These are phyloP conservation scores for Barnettozyma populi DNA, from an alignment of 805 yeast genomes.

Conservation along the genomic window DNA sequence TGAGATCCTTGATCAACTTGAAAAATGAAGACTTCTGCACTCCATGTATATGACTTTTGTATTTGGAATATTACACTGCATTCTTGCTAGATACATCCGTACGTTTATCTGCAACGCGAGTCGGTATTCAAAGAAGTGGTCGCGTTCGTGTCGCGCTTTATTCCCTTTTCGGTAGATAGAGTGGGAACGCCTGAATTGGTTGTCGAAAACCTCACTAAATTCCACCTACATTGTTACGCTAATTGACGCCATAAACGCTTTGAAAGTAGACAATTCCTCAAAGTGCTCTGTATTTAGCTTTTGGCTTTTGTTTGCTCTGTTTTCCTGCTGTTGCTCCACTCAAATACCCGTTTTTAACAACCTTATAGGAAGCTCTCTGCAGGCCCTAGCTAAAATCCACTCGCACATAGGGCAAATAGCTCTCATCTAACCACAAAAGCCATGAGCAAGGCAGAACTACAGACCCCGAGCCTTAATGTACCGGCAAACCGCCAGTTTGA, in stretches of 20 bases:
- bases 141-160: not conserved
- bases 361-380: too few species aligned
- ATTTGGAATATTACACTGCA: too few species aligned
- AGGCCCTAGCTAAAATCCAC: not conserved
- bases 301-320: not conserved
- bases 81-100: too few species aligned
- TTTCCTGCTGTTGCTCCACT: not conserved
- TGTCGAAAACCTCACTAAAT: not conserved
- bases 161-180: not conserved
- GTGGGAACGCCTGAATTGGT: not conserved
- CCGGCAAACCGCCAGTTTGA: slow-evolving; percentile 2
- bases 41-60: not conserved
- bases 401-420: not conserved
- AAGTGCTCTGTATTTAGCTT: not conserved
- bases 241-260: not conserved
- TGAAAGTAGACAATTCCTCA: not conserved
- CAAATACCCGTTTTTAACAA: too few species aligned
- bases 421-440: not conserved
- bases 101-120: not conserved
- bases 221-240: not conserved
- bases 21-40: not conserved
- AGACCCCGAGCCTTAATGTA: slow-evolving; percentile 8
- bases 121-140: not conserved
- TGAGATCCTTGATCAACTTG: slow-evolving; percentile 16
- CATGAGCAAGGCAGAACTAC: slow-evolving; percentile 2